phyloP scores from a whole-genome alignment of 2,329 filamentous ascomycete species.

The Trichoderma koningiopsis region DNA sequence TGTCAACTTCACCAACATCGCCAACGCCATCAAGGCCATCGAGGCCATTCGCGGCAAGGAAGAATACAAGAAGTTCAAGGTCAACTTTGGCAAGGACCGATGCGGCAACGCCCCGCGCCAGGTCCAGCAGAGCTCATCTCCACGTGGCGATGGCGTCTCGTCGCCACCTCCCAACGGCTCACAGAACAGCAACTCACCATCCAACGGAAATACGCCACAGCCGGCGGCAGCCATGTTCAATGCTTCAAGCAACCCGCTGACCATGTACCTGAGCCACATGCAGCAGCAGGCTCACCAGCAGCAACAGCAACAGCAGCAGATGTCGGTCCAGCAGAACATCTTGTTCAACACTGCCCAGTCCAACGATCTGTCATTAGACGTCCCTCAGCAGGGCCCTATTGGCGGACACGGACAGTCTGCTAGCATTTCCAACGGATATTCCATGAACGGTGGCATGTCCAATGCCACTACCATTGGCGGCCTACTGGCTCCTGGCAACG shows the following conservation, averaged over 20 bases:
- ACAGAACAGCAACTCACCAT: conserved; percentile 61
- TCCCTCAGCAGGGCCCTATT: conserved; percentile 62
- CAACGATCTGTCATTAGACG: conserved; percentile 59
- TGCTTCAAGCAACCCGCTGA: conserved; percentile 82
- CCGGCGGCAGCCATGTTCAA: conserved; percentile 77
- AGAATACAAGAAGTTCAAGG: conserved; percentile 98
- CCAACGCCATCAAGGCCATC: conserved; percentile 98
- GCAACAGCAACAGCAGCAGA: conserved; percentile 71
- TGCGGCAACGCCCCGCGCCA: conserved; percentile 96
- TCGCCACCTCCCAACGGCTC: conserved; percentile 63
- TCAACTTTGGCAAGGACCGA: conserved; percentile 98
- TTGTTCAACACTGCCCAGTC: conserved; percentile 74
- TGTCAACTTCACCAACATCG: conserved; percentile 99
- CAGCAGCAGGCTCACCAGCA: conserved; percentile 72
- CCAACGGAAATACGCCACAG: conserved; percentile 56
- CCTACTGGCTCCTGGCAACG: conserved; percentile 71
- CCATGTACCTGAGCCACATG: conserved; percentile 88
- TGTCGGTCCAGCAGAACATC: conserved; percentile 75
- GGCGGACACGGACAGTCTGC: conserved; percentile 66
- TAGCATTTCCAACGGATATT: conserved; percentile 66
- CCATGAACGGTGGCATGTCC: conserved; percentile 55
- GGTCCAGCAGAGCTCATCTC: conserved; percentile 69
- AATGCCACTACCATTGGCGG: conserved; percentile 73
- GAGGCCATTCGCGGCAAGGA: conserved; percentile 93
- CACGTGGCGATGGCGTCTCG: conserved; percentile 62